These are phyloP conservation scores for Aspergillus luchuensis DNA, from an alignment of 2,329 filamentous ascomycete species.

Conservation along the genomic window DNA sequence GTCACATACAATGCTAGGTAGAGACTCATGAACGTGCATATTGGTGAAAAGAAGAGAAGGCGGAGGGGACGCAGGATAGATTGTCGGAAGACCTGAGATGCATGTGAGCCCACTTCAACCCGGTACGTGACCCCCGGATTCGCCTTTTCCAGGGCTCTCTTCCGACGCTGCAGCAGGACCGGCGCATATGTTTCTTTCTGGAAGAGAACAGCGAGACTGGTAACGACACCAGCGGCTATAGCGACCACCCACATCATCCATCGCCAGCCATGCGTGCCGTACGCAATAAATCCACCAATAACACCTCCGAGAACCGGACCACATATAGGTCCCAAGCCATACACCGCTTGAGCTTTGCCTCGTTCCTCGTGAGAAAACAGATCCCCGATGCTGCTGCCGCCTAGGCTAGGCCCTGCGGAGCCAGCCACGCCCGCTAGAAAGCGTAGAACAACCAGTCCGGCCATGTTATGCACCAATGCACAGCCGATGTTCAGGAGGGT, in stretches of 20 bases:
- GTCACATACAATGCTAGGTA: background rate
- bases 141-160: background rate
- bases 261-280: background rate
- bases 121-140: background rate
- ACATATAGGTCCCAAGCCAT: background rate
- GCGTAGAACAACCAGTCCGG: background rate
- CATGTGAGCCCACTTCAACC: background rate
- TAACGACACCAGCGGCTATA: background rate
- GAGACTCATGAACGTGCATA: background rate
- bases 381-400: background rate
- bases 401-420: background rate
- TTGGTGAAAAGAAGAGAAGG: background rate
- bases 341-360: background rate
- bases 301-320: background rate
- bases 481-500: background rate
- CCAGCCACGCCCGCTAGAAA: background rate
- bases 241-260: background rate
- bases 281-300: background rate
- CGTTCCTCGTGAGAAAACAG: background rate
- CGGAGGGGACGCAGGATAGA: background rate
- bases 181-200: background rate
- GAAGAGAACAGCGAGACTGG: background rate
- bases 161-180: background rate
- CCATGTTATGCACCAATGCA: background rate
- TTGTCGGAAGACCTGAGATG: background rate